Base-by-base conservation (phyloP, 176 grass and related monocot species). In the Triticum dicoccoides region DNA sequence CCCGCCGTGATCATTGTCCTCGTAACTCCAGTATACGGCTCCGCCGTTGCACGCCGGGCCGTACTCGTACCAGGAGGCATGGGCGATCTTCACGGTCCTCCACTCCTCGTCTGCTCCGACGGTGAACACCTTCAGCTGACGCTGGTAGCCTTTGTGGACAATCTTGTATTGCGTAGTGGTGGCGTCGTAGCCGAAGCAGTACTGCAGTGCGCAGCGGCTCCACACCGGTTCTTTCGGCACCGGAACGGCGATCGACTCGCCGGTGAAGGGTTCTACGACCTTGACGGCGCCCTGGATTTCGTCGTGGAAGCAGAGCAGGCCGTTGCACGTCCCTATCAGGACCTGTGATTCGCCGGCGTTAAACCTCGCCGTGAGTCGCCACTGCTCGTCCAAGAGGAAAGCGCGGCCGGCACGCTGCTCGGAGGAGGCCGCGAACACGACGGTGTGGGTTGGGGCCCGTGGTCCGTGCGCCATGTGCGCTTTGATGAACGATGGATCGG, bases 121-220 rank as follows among this genome's bases (percentile, higher is more conserved):
- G 0, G 29, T 56, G 61, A 29, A 35, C n/a, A 83, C 81, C 33
- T 66, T 25, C 12, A 66, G 18, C 4, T 5, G 4, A 29, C 4
- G 5, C 3, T 27, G 2, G 62, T 11, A 4, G 15, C 6, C 5
- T 8, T 21, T 35, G 33, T 44, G 59, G 10, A 77, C 7, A 29
- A 85, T 25, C 61, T 54, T 85, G 42, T 77, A 67, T 5, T 5
- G 11, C 83, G 29, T 6, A 0, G 61, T 12, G 2, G 18, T 24
- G 17, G 61, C 30, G 17, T 84, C 69, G 37, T 64, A 84, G 18
- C 70, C 82, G 27, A 84, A 14, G 83, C 59, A 84, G 59, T 77
- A 77, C 15, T 17, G 27, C 4, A 3, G 3, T 11, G 24, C 32
- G 30, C 8, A 5, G 3, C 4, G 6, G 2, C 37, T 18, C 30